Percentiles rank a stretch among this genome's conserved stretches.
Evolutionary conservation across 805 yeast genomes (phyloP).

Genomic region (Lipomyces kockii): DNA sequence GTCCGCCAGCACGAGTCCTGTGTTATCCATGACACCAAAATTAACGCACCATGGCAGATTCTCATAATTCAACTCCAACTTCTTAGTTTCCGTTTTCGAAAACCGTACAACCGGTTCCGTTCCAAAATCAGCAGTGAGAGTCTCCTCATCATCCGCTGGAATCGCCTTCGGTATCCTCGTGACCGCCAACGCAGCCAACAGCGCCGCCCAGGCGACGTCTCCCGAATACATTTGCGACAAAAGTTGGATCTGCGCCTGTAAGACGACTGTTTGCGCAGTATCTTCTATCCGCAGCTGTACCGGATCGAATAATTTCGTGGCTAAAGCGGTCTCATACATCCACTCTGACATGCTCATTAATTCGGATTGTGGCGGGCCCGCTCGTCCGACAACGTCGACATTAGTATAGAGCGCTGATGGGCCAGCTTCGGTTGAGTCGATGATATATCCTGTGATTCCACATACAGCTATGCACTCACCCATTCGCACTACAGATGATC

Average conservation of each 20-base stretch:
- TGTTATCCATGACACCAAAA: conserved; percentile 22
- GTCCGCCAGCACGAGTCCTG: conserved; percentile 30
- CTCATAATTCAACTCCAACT: conserved; percentile 7
- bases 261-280: conserved; percentile 58
- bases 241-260: conserved; percentile 72
- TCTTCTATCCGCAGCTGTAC: conserved; percentile 51
- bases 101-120: conserved; percentile 6
- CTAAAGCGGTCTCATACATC: conserved; percentile 62
- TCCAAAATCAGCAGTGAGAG: conserved; percentile 1
- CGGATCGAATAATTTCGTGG: conserved; percentile 60
- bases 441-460: conserved; percentile 28
- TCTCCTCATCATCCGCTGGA: conserved; percentile 10
- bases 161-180: conserved; percentile 57
- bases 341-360: conserved; percentile 75
- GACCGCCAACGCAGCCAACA: conserved; percentile 60
- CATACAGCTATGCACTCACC: conserved; percentile 32
- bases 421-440: conserved; percentile 10
- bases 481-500: conserved; percentile 35
- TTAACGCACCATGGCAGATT: conserved; percentile 32
- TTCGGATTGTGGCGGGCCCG: conserved; percentile 82
- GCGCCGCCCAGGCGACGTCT: conserved; percentile 70
- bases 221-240: conserved; percentile 75
- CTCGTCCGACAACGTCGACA: conserved; percentile 53
- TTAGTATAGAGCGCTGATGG: conserved; percentile 22
- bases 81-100: conserved; percentile 9